Percentiles rank a stretch among this genome's conserved stretches.
phyloP scores from a whole-genome alignment of 306 rosid genomes.

The Citrullus amarus region DNA sequence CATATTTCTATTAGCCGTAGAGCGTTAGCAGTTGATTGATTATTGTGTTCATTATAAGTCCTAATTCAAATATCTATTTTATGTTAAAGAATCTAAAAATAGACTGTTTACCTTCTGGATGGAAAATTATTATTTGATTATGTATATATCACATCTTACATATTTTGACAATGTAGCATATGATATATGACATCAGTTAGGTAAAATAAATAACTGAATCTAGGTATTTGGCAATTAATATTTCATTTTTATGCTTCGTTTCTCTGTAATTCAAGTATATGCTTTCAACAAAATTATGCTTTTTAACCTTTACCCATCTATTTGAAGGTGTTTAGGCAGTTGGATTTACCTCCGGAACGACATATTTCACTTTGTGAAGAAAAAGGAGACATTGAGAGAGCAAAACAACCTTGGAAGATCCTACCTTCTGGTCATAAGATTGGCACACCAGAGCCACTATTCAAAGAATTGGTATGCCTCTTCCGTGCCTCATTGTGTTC shows the following conservation, averaged over 20 bases:
- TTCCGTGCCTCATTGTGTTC: not conserved
- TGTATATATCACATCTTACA: not conserved
- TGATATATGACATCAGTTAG: not conserved
- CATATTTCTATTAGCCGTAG: not conserved
- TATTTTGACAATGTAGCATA: no score
- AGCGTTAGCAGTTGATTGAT: not conserved
- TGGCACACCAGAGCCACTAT: slow-evolving; percentile 77
- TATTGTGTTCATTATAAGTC: not conserved
- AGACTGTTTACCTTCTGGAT: not conserved
- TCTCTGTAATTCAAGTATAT: not conserved
- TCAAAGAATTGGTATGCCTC: slow-evolving; percentile 70
- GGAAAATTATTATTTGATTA: not conserved
- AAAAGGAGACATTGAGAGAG: slow-evolving; percentile 58
- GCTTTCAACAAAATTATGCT: not conserved
- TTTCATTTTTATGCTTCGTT: not conserved
- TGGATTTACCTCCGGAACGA: slow-evolving; percentile 45
- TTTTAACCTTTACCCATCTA: slow-evolving; percentile 1
- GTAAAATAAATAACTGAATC: not conserved
- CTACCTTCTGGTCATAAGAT: slow-evolving; percentile 70
- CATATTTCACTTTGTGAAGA: slow-evolving; percentile 61
- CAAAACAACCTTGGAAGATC: slow-evolving; percentile 66
- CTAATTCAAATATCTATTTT: not conserved
- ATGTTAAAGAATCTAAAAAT: not conserved
- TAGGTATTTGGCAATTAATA: not conserved
- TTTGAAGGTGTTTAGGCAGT: slow-evolving; percentile 76